Evolutionary conservation across 2,329 filamentous ascomycete genomes (phyloP), one percentile per base, ranked within the genome.

Genomic region (Gremmenia infestans): DNA sequence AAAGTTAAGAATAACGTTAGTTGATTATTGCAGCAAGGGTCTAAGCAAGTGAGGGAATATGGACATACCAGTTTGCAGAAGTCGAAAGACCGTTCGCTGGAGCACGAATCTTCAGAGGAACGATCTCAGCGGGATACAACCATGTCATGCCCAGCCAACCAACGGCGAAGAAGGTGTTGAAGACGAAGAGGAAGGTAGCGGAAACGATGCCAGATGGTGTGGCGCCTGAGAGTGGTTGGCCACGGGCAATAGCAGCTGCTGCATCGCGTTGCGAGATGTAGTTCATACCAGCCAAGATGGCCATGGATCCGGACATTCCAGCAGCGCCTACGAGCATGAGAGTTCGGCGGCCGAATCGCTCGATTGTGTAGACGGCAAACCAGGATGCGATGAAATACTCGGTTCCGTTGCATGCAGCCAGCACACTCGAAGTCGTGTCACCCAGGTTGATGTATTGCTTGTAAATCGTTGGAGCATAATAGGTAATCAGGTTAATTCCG

Each of bases 321-420:
- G 79, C 72, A 0, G 82, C 82, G 50, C 86, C 87, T 60, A 89
- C 81, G 17, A 91, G 72, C 85, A 91, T 90, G 58, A 91, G 78
- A 65, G 81, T 81, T 17, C 87, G 79, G 28, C 88, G 83, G 11
- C 86, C 86, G 3, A 86, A 81, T 1, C 81, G 78, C 69, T 79
- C 76, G 51, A 79, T 77, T 2, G 72, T 68, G 15, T 71, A 70
- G 4, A 74, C 61, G 1, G 73, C 72, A 7, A 74, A 64, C 32
- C 70, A 70, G 0, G 72, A 73, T 2, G 72, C 72, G 5, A 74
- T 53, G 55, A 74, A 74, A 56, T 74, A 75, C 47, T 73, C 71
- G 1, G 72, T 74, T 70, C 77, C 77, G 59, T 79, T 79, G 54
- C 77, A 74, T 0, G 84, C 81, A 12, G 79, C 81, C 15, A 79